A percentile compares a stretch with the other conserved stretches of the same genome.
phyloP scores from a whole-genome alignment of 768 basidiomycete species.

The Pleurotus djamor region DNA sequence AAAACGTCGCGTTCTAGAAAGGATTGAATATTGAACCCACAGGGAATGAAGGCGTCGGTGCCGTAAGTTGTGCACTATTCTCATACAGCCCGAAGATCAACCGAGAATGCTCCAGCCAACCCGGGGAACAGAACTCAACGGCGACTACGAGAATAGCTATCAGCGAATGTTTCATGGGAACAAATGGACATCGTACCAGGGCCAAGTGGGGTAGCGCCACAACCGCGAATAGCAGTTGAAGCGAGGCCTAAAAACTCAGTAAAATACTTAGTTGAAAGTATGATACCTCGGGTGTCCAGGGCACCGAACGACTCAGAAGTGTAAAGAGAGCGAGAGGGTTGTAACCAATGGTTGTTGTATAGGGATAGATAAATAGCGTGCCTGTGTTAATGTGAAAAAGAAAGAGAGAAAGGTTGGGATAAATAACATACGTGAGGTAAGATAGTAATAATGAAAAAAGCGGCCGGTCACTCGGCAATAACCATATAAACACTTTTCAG shows the following conservation, averaged over 20 bases:
- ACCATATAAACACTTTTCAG: slow-evolving; percentile 1
- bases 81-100: background rate
- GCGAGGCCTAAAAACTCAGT: background rate
- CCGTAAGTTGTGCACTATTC: too few species aligned
- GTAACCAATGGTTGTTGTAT: too few species aligned
- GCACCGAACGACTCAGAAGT: too few species aligned
- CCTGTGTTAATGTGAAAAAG: background rate
- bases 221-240: background rate
- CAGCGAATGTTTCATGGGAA: background rate
- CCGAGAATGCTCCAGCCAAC: background rate
- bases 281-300: background rate
- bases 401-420: background rate
- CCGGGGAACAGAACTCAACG: background rate
- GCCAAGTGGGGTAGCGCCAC: background rate
- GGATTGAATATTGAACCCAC: background rate
- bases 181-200: background rate
- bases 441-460: slow-evolving; percentile 1
- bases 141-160: background rate
- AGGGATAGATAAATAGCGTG: background rate
- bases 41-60: background rate
- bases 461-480: background rate
- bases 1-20: background rate
- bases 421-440: slow-evolving; percentile 5
- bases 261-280: background rate
- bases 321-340: too few species aligned